Evolutionary conservation across 2,329 filamentous ascomycete species (phyloP).

Genomic region (Cercospora sp.): DNA sequence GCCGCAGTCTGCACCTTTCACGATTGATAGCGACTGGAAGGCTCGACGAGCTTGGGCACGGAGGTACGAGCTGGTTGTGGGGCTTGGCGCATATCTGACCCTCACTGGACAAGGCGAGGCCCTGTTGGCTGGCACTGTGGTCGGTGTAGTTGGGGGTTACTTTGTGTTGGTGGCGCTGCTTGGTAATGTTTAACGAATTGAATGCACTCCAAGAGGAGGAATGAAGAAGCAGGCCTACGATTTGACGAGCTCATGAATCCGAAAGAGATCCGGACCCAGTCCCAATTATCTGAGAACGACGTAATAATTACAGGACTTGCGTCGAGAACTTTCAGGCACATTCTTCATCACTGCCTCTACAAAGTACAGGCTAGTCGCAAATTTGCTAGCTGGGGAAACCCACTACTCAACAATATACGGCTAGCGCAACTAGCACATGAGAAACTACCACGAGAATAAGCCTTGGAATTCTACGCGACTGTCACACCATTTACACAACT

Average conservation of each 20-base stretch:
- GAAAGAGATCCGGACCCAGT: neutral
- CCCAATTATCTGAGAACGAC: neutral
- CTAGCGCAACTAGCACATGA: neutral
- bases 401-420: neutral
- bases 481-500: neutral
- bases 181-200: constrained; percentile 5
- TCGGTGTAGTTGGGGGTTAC: constrained; percentile 37
- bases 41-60: constrained; percentile 55
- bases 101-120: constrained; percentile 50
- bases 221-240: neutral
- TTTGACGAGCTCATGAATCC: neutral
- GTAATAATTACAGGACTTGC: neutral
- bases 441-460: neutral
- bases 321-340: neutral
- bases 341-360: neutral
- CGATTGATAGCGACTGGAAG: constrained; percentile 53
- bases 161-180: constrained; percentile 25
- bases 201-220: neutral
- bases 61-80: constrained; percentile 60
- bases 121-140: constrained; percentile 37
- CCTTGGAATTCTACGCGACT: neutral
- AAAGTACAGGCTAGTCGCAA: neutral
- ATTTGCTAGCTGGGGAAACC: neutral
- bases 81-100: constrained; percentile 56
- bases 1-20: constrained; percentile 17